Evolutionary conservation across 1,139 yeast genomes (phyloP).

Genomic region (Kluyveromyces sp.): DNA sequence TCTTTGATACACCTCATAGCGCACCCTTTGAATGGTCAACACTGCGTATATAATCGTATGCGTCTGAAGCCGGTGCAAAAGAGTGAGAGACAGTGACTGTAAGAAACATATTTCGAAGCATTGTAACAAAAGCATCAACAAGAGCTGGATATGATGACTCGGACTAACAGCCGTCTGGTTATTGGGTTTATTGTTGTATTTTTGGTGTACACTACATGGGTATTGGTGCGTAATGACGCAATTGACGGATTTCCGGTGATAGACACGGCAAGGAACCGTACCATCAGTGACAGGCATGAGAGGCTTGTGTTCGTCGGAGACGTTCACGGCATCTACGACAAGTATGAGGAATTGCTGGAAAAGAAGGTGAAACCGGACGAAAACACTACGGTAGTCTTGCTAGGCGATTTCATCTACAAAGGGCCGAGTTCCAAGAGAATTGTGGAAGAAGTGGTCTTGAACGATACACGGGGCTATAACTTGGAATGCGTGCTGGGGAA

Average conservation of each 20-base stretch:
- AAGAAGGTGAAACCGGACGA: constrained; percentile 39
- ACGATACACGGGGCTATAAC: constrained; percentile 31
- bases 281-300: background rate
- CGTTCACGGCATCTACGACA: constrained; percentile 69
- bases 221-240: background rate
- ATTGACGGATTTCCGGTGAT: background rate
- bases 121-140: too few species aligned
- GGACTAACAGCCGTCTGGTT: too few species aligned
- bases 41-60: too few species aligned
- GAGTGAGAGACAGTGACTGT: too few species aligned
- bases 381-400: constrained; percentile 32
- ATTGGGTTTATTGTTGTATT: too few species aligned
- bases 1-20: too few species aligned
- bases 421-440: constrained; percentile 73
- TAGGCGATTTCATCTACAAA: constrained; percentile 83
- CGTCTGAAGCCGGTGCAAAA: too few species aligned
- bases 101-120: too few species aligned
- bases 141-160: too few species aligned
- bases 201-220: background rate
- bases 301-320: constrained; percentile 70
- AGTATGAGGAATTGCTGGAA: constrained; percentile 54
- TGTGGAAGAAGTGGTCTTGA: constrained; percentile 55
- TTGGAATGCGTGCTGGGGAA: constrained; percentile 80
- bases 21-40: too few species aligned
- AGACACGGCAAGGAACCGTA: background rate